These are phyloP conservation scores for Sporothrix variecibatus DNA, from an alignment of 2,329 filamentous ascomycete genomes.

Conservation along the genomic window DNA sequence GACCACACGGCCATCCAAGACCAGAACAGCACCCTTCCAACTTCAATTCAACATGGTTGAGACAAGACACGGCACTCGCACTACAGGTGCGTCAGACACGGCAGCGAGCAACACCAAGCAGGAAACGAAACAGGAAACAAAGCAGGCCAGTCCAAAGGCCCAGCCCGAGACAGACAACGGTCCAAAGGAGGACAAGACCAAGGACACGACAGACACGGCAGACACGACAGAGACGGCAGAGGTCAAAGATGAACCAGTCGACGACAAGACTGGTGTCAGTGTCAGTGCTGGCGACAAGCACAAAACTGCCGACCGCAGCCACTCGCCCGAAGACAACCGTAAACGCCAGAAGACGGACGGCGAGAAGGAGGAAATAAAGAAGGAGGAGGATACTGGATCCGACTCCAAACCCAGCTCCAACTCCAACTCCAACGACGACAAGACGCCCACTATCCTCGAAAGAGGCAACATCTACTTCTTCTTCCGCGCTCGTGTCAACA, in stretches of 20 bases:
- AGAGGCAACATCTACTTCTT: slow-evolving; percentile 94
- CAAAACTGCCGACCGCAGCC: slow-evolving; percentile 6
- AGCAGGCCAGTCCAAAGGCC: not conserved
- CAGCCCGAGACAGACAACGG: not conserved
- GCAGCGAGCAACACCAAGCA: not conserved
- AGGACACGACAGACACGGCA: not conserved
- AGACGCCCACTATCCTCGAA: slow-evolving; percentile 65
- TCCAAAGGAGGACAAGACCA: not conserved
- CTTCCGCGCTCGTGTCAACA: slow-evolving; percentile 73
- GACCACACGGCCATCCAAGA: not conserved
- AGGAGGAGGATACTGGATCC: not conserved
- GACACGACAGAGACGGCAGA: not conserved
- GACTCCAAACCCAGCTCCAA: too few relatives aligned
- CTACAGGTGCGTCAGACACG: not conserved
- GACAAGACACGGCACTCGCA: slow-evolving; percentile 9
- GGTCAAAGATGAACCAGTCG: not conserved
- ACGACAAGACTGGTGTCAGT: not conserved
- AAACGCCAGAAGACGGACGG: slow-evolving; percentile 6
- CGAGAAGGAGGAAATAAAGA: not conserved
- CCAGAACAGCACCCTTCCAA: not conserved
- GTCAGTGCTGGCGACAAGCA: slow-evolving; percentile 16
- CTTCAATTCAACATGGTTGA: slow-evolving; percentile 2
- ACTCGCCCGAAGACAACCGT: not conserved
- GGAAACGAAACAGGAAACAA: not conserved
- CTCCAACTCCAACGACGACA: not conserved